phyloP scores from a whole-genome alignment of 805 yeast species.

The Zygosaccharomyces pseudorouxii region DNA sequence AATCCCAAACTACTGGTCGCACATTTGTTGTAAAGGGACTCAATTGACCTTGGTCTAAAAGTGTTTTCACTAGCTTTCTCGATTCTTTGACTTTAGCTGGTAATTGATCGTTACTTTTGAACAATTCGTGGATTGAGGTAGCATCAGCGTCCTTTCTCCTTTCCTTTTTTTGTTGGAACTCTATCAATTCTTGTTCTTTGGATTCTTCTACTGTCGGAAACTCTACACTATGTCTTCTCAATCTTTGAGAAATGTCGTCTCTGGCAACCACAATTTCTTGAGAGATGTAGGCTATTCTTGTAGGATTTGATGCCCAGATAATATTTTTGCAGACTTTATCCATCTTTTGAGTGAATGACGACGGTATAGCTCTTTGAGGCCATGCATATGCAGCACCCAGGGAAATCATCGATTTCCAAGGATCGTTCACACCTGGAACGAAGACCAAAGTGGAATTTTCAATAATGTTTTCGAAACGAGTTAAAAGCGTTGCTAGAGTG shows the following conservation, averaged over 20 bases:
- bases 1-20: slow-evolving; percentile 64
- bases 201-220: slow-evolving; percentile 42
- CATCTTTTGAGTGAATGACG: slow-evolving; percentile 63
- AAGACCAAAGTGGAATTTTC: slow-evolving; percentile 54
- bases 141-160: slow-evolving; percentile 23
- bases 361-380: slow-evolving; percentile 75
- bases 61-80: slow-evolving; percentile 67
- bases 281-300: slow-evolving; percentile 68
- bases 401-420: slow-evolving; percentile 76
- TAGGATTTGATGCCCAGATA: slow-evolving; percentile 71
- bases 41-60: slow-evolving; percentile 81
- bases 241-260: slow-evolving; percentile 66
- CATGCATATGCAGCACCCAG: slow-evolving; percentile 56
- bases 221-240: slow-evolving; percentile 63
- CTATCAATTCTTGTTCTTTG: slow-evolving; percentile 26
- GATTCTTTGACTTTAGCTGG: slow-evolving; percentile 53
- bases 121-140: slow-evolving; percentile 28
- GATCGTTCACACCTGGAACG: slow-evolving; percentile 89
- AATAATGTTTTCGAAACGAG: slow-evolving; percentile 39
- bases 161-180: slow-evolving; percentile 13
- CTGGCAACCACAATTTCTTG: slow-evolving; percentile 76
- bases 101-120: slow-evolving; percentile 33
- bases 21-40: slow-evolving; percentile 67
- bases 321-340: slow-evolving; percentile 52
- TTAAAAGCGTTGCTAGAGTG: slow-evolving; percentile 59